A percentile compares a stretch with the other conserved stretches of the same genome.
Evolutionary conservation across 1,139 yeast species (phyloP).

Genomic region (Diutina mesorugosa): DNA sequence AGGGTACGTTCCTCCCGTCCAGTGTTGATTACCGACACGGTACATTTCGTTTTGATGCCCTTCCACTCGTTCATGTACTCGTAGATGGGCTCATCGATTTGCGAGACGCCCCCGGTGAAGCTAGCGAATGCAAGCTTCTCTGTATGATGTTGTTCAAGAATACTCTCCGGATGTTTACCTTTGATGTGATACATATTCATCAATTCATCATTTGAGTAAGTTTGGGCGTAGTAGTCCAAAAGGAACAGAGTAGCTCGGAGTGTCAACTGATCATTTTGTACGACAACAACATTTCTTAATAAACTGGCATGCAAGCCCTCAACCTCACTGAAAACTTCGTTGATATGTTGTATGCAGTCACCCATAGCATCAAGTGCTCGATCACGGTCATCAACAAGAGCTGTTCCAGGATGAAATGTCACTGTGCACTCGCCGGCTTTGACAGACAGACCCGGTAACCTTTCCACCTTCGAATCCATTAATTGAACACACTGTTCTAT

Average conservation of each 20-base stretch:
- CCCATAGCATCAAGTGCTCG: conserved; percentile 64
- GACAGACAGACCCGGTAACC: conserved; percentile 68
- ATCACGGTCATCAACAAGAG: conserved; percentile 46
- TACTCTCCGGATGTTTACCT: background rate
- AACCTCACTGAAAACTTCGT: conserved; percentile 45
- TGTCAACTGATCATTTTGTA: conserved; percentile 44
- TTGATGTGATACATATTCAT: conserved; percentile 7
- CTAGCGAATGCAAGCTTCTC: conserved; percentile 16
- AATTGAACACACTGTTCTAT: conserved; percentile 47
- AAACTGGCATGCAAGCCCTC: conserved; percentile 68
- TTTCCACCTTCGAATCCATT: conserved; percentile 55
- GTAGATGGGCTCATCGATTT: conserved; percentile 59
- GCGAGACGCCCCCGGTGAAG: conserved; percentile 58
- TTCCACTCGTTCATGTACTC: conserved; percentile 40
- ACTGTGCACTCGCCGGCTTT: conserved; percentile 68
- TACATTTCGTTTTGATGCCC: conserved; percentile 31
- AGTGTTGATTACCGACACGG: conserved; percentile 43
- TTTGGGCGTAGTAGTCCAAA: conserved; percentile 16
- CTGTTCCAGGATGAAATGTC: conserved; percentile 58
- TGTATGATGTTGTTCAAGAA: background rate
- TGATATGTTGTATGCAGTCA: conserved; percentile 74
- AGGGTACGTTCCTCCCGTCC: conserved; percentile 33
- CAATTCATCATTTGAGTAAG: conserved; percentile 4
- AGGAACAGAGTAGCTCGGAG: conserved; percentile 40
- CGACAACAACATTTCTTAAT: conserved; percentile 55